phyloP scores from a whole-genome alignment of 352 stramenopile genomes.

The Pythium apleroticum region DNA sequence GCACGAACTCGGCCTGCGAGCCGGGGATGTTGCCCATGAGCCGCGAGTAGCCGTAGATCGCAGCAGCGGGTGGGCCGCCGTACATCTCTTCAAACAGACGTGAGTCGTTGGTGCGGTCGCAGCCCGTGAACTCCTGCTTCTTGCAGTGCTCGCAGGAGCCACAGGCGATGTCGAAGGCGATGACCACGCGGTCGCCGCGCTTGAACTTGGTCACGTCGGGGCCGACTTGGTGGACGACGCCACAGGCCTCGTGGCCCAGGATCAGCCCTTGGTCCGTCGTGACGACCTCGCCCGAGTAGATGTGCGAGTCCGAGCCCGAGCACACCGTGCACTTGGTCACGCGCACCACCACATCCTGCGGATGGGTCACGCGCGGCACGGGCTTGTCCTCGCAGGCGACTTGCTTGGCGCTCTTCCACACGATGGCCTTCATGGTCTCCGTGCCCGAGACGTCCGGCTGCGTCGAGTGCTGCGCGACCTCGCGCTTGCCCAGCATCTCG shows the following conservation, averaged over 20 bases:
- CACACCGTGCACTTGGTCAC: constrained; percentile 33
- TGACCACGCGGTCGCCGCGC: constrained; percentile 65
- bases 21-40: constrained; percentile 62
- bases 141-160: constrained; percentile 68
- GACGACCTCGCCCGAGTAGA: constrained; percentile 36
- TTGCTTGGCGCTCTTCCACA: constrained; percentile 34
- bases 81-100: constrained; percentile 66
- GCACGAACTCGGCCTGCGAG: constrained; percentile 72
- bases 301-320: constrained; percentile 35
- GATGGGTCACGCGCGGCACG: constrained; percentile 33
- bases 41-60: constrained; percentile 55
- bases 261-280: constrained; percentile 52
- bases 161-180: constrained; percentile 70
- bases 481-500: constrained; percentile 33
- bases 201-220: constrained; percentile 51
- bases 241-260: constrained; percentile 68
- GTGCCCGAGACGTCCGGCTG: constrained; percentile 30
- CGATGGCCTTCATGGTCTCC: constrained; percentile 39
- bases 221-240: constrained; percentile 54
- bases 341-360: constrained; percentile 31
- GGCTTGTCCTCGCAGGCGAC: constrained; percentile 30
- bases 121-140: constrained; percentile 56
- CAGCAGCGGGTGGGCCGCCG: constrained; percentile 59
- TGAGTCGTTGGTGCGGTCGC: constrained; percentile 74
- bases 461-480: constrained; percentile 28